These are phyloP conservation scores for Carex parvula DNA, from an alignment of 176 grass and related monocot genomes.

Conservation along the genomic window DNA sequence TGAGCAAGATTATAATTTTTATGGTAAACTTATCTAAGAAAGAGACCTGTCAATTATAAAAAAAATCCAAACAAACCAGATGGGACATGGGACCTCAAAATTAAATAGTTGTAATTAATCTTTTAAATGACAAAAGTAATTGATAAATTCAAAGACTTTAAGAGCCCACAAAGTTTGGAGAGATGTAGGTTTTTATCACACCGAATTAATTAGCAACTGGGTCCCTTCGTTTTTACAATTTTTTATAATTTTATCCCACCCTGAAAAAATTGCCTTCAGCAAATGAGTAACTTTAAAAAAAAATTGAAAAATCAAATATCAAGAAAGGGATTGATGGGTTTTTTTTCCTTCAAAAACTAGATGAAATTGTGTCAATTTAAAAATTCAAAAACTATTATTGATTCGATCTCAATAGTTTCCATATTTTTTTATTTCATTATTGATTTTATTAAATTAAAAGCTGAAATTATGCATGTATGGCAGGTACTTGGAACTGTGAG, in stretches of 20 bases:
- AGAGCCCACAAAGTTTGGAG: conserved; percentile 15
- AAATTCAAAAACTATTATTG: too few relatives aligned
- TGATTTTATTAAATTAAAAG: too few relatives aligned
- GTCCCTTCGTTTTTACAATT: not conserved
- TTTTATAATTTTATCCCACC: not conserved
- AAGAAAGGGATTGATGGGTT: too few relatives aligned
- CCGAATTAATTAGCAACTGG: not conserved
- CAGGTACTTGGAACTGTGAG: too few relatives aligned
- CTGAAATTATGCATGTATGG: too few relatives aligned
- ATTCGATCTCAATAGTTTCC: too few relatives aligned
- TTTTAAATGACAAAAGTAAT: conserved; percentile 4
- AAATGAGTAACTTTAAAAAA: not conserved
- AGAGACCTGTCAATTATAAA: not conserved
- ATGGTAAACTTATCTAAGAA: conserved; percentile 11
- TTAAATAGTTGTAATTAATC: not conserved
- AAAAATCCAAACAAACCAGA: not conserved
- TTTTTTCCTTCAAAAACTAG: too few relatives aligned
- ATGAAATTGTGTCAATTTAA: too few relatives aligned
- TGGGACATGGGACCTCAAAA: conserved; percentile 6
- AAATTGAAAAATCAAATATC: too few relatives aligned
- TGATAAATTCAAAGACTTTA: not conserved
- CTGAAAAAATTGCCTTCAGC: not conserved
- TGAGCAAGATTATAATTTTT: not conserved
- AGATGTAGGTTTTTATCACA: not conserved
- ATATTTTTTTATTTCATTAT: too few relatives aligned